Base-by-base conservation (phyloP, 805 yeast species). In the Lipomyces starkeyi region DNA sequence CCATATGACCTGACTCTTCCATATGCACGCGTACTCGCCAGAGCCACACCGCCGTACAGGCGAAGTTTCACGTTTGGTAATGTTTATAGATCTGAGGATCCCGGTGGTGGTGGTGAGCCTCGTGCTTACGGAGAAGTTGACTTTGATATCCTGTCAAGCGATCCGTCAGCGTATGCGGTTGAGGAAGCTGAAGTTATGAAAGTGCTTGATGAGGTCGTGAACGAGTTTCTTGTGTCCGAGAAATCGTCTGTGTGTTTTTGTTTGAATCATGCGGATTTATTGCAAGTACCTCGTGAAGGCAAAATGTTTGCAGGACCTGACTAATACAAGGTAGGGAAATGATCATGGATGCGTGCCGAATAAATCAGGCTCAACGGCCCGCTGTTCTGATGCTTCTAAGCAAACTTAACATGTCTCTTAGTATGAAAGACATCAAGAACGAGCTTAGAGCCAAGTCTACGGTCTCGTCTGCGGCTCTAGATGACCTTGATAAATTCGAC, bases 1-100 rank as follows among this genome's bases (percentile, higher is more conserved):
- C 97, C 97, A 2, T 93, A 90, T 75, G 99, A 95, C 76, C 82
- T 93, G 69, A 91, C 97, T 0, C 80, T 93, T 43, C 98, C 99
- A 0, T 86, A 90, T 81, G 99, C 99, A 0, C 82, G 98, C 72
- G 83, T 87, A 61, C 78, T 95, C 40, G 93, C 97, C 1, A 86
- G 89, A 64, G 81, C 82, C n/a, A 83, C 83, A 22, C 81, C 86
- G 1, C 80, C 84, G 2, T 76, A 79, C 63, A 80, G 81, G 64
- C 93, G 94, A 76, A 81, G 89, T 20, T 94, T 82, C 76, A 82
- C 96, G 35, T 86, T 90, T 70, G 97, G 91, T 61, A 86, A 87
- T 73, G 98, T 95, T 1, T 95, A 87, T 76, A 84, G 98, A 61
- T 56, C 69, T 13, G 75, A 73, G 49, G 73, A 69, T 25, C 56